Percentiles rank a stretch among this genome's conserved stretches.
Evolutionary conservation across 345 rosid species (phyloP).

Genomic region (Kandelia obovata): DNA sequence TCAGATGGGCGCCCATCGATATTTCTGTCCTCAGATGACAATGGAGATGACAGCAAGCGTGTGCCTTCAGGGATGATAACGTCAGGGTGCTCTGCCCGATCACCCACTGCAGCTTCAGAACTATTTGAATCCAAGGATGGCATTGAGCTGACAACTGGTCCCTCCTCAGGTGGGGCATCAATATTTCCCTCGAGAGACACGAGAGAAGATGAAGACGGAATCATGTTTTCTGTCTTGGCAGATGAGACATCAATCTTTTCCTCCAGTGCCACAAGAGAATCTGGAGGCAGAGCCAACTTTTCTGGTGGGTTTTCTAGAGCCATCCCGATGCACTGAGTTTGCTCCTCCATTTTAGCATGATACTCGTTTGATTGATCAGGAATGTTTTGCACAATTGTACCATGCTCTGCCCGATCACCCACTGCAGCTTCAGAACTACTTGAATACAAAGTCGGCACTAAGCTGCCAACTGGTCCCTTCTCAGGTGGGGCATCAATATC

Average conservation of each 20-base stretch:
- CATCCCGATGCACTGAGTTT: background rate
- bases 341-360: slow-evolving; percentile 1
- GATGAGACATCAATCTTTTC: slow-evolving; percentile 8
- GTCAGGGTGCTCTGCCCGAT: background rate
- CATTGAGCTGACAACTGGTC: background rate
- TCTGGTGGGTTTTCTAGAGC: background rate
- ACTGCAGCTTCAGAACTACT: slow-evolving; percentile 5
- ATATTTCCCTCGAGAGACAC: background rate
- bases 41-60: slow-evolving; percentile 4
- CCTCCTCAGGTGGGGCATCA: background rate
- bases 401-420: slow-evolving; percentile 2
- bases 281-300: background rate
- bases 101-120: slow-evolving; percentile 7
- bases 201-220: background rate
- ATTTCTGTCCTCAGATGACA: slow-evolving; percentile 16
- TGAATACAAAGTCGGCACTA: background rate
- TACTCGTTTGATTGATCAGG: background rate
- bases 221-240: background rate
- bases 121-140: background rate
- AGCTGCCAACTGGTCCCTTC: background rate
- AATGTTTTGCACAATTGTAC: background rate
- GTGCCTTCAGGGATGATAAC: background rate
- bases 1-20: slow-evolving; percentile 4
- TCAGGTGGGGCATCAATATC: background rate
- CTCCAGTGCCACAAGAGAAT: background rate